These are phyloP conservation scores for Juncus effusus DNA, from an alignment of 176 grass and related monocot genomes.

Conservation along the genomic window DNA sequence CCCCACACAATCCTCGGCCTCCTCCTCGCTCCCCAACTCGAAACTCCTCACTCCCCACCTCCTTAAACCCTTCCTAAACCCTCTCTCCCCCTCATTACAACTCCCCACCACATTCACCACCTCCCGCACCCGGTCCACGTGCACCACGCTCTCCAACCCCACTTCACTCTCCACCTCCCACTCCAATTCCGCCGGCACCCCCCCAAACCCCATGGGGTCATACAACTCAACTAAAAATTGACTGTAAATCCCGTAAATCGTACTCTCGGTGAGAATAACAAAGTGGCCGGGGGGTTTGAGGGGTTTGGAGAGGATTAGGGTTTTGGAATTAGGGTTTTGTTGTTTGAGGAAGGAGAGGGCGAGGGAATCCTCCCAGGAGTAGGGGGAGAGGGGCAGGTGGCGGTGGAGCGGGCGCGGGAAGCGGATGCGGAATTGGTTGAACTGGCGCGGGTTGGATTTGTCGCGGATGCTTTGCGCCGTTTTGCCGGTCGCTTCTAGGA, in stretches of 20 bases:
- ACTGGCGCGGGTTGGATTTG: slow-evolving; percentile 72
- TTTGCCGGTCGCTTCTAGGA: slow-evolving; percentile 94
- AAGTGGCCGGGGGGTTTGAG: slow-evolving; percentile 59
- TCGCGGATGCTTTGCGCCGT: slow-evolving; percentile 96
- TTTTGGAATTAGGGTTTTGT: slow-evolving; percentile 55
- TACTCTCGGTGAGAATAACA: slow-evolving; percentile 58
- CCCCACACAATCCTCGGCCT: slow-evolving; percentile 68
- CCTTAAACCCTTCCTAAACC: neutral
- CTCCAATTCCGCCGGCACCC: slow-evolving; percentile 65
- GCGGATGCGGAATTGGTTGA: slow-evolving; percentile 51
- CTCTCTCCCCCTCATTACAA: slow-evolving; percentile 45
- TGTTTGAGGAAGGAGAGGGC: slow-evolving; percentile 64
- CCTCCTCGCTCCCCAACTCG: slow-evolving; percentile 57
- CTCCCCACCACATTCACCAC: slow-evolving; percentile 86
- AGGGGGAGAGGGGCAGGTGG: slow-evolving; percentile 41
- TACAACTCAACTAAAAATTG: slow-evolving; percentile 52
- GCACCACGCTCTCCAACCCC: slow-evolving; percentile 71
- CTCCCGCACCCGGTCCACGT: slow-evolving; percentile 69
- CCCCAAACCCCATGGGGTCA: slow-evolving; percentile 47
- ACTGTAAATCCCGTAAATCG: slow-evolving; percentile 57
- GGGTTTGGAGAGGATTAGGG: slow-evolving; percentile 80
- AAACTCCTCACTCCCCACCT: slow-evolving; percentile 41
- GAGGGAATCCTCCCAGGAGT: slow-evolving; percentile 93
- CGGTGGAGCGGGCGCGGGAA: slow-evolving; percentile 53
- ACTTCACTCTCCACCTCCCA: slow-evolving; percentile 78